These are phyloP conservation scores for Leersia perrieri DNA, from an alignment of 176 grass and related monocot species.

Conservation along the genomic window DNA sequence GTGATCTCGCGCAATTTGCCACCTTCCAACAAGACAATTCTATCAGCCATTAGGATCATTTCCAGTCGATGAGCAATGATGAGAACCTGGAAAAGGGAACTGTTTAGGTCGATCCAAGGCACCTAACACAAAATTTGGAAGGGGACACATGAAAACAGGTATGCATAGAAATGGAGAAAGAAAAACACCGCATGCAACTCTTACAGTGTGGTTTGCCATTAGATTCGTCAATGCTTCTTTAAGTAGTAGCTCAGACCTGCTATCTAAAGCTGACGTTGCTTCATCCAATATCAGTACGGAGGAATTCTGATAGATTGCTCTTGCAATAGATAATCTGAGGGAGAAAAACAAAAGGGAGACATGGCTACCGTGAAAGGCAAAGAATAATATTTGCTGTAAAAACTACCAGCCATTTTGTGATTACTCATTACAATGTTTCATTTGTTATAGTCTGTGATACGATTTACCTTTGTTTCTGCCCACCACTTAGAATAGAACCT, in stretches of 20 bases:
- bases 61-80: conserved; percentile 74
- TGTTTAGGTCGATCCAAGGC: not conserved
- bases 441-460: not conserved
- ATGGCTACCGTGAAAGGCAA: not conserved
- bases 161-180: not conserved
- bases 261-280: conserved; percentile 82
- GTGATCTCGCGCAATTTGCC: conserved; percentile 47
- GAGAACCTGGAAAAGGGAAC: conserved; percentile 46
- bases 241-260: conserved; percentile 60
- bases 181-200: not conserved
- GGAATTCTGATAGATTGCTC: conserved; percentile 71
- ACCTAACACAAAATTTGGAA: not conserved
- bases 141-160: not conserved
- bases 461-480: conserved; percentile 74
- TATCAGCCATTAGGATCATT: conserved; percentile 70
- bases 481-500: conserved; percentile 67
- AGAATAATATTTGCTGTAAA: not conserved
- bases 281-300: conserved; percentile 77
- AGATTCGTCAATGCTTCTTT: conserved; percentile 61
- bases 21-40: conserved; percentile 56
- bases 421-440: not conserved
- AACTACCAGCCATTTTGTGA: not conserved
- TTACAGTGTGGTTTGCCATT: conserved; percentile 47
- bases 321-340: conserved; percentile 63
- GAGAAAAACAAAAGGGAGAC: conserved; percentile 29